Percentiles rank a stretch among this genome's conserved stretches.
These are phyloP conservation scores for Trypanosoma boissoni DNA, from an alignment of 208 protist genomes.

Conservation along the genomic window DNA sequence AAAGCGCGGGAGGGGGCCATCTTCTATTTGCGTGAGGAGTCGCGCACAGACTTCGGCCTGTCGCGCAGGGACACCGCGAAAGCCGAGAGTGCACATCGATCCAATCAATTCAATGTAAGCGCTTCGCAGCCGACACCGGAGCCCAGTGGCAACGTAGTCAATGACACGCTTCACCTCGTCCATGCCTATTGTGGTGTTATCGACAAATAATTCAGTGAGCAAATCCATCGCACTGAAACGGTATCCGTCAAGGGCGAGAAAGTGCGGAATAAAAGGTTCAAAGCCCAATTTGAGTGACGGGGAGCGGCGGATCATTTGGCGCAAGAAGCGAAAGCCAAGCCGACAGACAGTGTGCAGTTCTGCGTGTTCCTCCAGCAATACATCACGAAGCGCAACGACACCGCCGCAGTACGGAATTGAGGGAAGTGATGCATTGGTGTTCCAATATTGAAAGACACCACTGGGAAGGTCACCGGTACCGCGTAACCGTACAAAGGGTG, in stretches of 20 bases:
- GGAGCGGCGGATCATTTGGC: conserved; percentile 43
- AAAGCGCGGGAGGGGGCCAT: conserved; percentile 38
- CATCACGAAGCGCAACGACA: conserved; percentile 30
- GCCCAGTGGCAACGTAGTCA: conserved; percentile 40
- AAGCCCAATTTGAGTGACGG: conserved; percentile 37
- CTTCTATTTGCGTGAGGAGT: conserved; percentile 57
- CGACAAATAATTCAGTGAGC: conserved; percentile 63
- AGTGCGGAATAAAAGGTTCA: conserved; percentile 49
- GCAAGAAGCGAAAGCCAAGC: conserved; percentile 58
- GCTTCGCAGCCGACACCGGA: conserved; percentile 27
- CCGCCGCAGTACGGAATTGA: conserved; percentile 29
- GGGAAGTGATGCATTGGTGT: conserved; percentile 19
- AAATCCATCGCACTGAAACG: conserved; percentile 53
- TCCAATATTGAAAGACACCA: background rate
- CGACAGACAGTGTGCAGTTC: conserved; percentile 61
- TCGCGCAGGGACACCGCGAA: conserved; percentile 42
- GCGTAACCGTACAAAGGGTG: conserved; percentile 44
- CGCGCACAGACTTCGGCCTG: conserved; percentile 56
- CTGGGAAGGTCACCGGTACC: background rate
- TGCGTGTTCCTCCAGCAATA: conserved; percentile 34
- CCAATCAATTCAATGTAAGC: conserved; percentile 55
- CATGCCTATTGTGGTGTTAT: conserved; percentile 44
- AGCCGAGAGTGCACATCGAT: conserved; percentile 48
- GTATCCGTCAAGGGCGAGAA: conserved; percentile 46
- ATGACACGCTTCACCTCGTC: conserved; percentile 34